Conservation (phyloP, 2,329 filamentous ascomycete genomes). For the Paraconiothyrium brasiliense region DNA sequence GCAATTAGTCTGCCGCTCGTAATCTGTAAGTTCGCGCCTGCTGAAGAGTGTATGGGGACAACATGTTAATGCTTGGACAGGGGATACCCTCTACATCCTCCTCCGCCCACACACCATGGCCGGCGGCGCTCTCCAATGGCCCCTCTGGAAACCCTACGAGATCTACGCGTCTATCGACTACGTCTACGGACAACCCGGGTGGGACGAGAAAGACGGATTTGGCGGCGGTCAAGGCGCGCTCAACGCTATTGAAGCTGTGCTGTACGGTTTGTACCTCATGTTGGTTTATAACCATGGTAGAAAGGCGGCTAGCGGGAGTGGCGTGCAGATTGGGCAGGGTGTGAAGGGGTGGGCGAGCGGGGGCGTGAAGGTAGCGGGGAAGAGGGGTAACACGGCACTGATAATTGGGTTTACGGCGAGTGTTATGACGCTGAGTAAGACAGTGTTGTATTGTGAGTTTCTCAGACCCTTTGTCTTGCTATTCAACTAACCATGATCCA, state of each 20-base stretch:
- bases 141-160: slow-evolving; percentile 79
- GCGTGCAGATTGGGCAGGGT: slow-evolving; percentile 50
- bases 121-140: slow-evolving; percentile 75
- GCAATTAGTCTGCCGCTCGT: slow-evolving; percentile 79
- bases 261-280: slow-evolving; percentile 71
- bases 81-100: slow-evolving; percentile 81
- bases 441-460: slow-evolving; percentile 70
- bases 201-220: slow-evolving; percentile 73
- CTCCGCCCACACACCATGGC: slow-evolving; percentile 84
- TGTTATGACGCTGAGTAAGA: slow-evolving; percentile 74
- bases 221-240: slow-evolving; percentile 76
- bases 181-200: slow-evolving; percentile 81
- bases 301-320: slow-evolving; percentile 46
- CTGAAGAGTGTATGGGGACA: background rate
- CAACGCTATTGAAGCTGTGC: slow-evolving; percentile 73
- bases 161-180: slow-evolving; percentile 83
- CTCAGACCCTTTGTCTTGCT: background rate
- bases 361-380: slow-evolving; percentile 62
- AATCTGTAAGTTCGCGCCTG: slow-evolving; percentile 58
- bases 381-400: slow-evolving; percentile 63
- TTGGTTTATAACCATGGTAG: slow-evolving; percentile 58
- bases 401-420: slow-evolving; percentile 67
- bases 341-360: slow-evolving; percentile 57
- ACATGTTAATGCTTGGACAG: background rate
- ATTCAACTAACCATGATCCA: background rate